A percentile compares a stretch with the other conserved stretches of the same genome.
Evolutionary conservation across 306 rosid genomes (phyloP).

Genomic region (apple (Malus domestica)): DNA sequence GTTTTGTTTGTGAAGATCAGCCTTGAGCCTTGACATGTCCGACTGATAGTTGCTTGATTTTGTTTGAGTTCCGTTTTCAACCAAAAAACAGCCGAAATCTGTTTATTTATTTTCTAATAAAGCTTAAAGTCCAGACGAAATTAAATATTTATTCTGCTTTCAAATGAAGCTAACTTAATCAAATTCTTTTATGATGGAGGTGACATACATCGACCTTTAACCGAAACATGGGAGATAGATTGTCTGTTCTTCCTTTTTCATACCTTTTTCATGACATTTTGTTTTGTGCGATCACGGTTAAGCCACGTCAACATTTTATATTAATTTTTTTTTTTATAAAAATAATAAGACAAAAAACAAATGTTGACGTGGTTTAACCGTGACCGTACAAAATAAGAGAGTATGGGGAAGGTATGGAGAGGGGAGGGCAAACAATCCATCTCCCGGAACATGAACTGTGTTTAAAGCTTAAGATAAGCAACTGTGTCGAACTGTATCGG

Average conservation of each 20-base stretch:
- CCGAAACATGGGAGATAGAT: not conserved
- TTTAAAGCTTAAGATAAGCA: conserved; percentile 4
- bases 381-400: too few species aligned
- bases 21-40: not conserved
- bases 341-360: too few species aligned
- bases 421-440: too few species aligned
- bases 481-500: not conserved
- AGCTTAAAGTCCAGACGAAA: not conserved
- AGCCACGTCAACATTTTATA: too few species aligned
- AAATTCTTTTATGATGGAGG: not conserved
- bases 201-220: not conserved
- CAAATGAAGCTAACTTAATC: not conserved
- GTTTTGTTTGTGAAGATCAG: too few species aligned
- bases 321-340: too few species aligned
- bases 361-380: too few species aligned
- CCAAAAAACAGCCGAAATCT: not conserved
- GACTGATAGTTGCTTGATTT: too few species aligned
- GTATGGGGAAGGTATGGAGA: too few species aligned
- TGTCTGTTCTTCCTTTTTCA: too few species aligned
- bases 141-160: not conserved
- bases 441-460: not conserved
- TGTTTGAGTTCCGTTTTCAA: too few species aligned
- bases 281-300: too few species aligned
- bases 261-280: accelerated
- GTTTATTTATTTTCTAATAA: not conserved